Conservation (phyloP, 108 stramenopile genomes). For the Nitzschia sp. region DNA sequence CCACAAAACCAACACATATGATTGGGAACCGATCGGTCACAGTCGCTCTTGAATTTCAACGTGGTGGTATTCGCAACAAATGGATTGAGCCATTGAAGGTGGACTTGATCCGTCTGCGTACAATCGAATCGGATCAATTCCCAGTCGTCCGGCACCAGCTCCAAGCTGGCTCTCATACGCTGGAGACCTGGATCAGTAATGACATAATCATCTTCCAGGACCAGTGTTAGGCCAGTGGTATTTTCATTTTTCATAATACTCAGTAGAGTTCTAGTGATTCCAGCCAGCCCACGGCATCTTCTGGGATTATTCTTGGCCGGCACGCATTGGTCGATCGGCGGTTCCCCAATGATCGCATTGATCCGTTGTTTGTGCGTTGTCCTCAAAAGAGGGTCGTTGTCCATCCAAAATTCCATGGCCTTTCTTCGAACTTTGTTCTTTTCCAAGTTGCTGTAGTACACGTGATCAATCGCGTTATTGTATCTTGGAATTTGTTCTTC, state of each 20-base stretch:
- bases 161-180: not conserved
- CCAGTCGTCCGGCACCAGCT: constrained; percentile 2
- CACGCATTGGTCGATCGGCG: not conserved
- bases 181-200: not conserved
- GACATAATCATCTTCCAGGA: not conserved
- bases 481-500: not conserved
- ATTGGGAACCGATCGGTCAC: not conserved
- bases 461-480: not conserved
- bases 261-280: not conserved
- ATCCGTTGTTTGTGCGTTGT: not conserved
- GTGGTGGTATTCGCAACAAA: not conserved
- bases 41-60: not conserved
- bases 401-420: not conserved
- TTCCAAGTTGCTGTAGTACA: not conserved
- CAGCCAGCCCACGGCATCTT: constrained; percentile 6
- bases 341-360: not conserved
- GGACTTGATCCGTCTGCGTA: not conserved
- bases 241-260: not conserved
- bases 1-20: not conserved
- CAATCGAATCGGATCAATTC: constrained; percentile 8
- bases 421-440: not conserved
- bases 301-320: not conserved
- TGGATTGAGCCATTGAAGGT: constrained; percentile 1
- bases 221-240: not conserved
- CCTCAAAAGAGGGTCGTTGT: not conserved